Percentiles rank a stretch among this genome's conserved stretches.
Conservation (phyloP, 2,329 filamentous ascomycete genomes). For the Epichloe sp. region DNA sequence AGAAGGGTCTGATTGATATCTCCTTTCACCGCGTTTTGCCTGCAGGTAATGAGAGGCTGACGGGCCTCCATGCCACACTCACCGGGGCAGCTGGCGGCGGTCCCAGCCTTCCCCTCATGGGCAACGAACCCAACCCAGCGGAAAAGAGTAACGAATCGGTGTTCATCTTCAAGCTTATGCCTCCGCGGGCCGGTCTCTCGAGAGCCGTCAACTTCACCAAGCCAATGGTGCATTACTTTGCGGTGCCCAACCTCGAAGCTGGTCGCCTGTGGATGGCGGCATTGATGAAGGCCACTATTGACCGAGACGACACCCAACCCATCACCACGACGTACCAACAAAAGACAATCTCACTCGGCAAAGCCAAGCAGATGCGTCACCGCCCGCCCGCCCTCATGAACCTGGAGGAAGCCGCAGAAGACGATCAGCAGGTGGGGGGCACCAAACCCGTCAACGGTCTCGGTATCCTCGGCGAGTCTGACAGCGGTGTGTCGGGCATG, state of each 20-base stretch:
- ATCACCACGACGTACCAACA: slow-evolving; percentile 92
- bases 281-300: slow-evolving; percentile 96
- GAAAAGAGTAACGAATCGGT: slow-evolving; percentile 52
- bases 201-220: slow-evolving; percentile 95
- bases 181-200: slow-evolving; percentile 74
- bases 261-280: slow-evolving; percentile 97
- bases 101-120: slow-evolving; percentile 42
- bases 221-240: slow-evolving; percentile 94
- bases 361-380: slow-evolving; percentile 77
- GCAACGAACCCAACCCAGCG: slow-evolving; percentile 24
- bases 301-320: slow-evolving; percentile 67
- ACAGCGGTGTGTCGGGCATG: slow-evolving; percentile 30
- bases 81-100: slow-evolving; percentile 60
- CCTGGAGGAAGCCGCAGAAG: slow-evolving; percentile 31
- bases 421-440: slow-evolving; percentile 10
- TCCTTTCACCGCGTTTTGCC: slow-evolving; percentile 94
- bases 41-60: slow-evolving; percentile 81
- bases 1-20: slow-evolving; percentile 94
- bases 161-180: slow-evolving; percentile 97
- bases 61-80: slow-evolving; percentile 79
- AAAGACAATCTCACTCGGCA: slow-evolving; percentile 85
- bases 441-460: slow-evolving; percentile 22
- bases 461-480: slow-evolving; percentile 30
- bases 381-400: slow-evolving; percentile 82
- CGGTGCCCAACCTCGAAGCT: slow-evolving; percentile 77